Conservation (phyloP, 140 eudicot species). For the Oenanthe javanica region DNA sequence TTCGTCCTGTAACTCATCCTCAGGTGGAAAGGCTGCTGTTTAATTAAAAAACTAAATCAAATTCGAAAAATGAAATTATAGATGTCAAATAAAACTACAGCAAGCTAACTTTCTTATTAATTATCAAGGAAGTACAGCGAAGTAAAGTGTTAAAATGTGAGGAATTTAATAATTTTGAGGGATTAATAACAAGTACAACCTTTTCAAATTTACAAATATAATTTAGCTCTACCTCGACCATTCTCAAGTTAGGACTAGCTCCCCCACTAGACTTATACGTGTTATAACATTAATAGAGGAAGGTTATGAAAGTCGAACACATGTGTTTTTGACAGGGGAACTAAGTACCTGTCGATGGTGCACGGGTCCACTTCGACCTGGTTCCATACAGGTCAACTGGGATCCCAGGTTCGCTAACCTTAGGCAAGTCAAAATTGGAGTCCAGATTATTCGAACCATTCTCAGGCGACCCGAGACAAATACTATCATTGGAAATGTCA, state of each 20-base stretch:
- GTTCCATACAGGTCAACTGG: not conserved
- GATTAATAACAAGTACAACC: not conserved
- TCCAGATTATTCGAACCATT: not conserved
- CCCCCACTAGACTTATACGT: too few species aligned
- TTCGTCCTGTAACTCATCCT: conserved; percentile 27
- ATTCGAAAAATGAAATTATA: not conserved
- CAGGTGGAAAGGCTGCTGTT: conserved; percentile 20
- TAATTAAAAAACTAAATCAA: not conserved
- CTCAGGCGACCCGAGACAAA: not conserved
- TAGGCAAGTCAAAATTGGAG: not conserved
- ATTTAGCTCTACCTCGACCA: not conserved
- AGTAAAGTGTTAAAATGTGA: not conserved
- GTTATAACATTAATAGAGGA: too few species aligned
- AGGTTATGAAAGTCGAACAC: not conserved
- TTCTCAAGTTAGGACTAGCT: too few species aligned
- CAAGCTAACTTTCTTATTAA: not conserved
- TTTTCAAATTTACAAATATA: too few species aligned
- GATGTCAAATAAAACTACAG: too few species aligned
- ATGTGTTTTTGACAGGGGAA: not conserved
- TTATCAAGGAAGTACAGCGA: not conserved
- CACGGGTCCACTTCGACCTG: not conserved
- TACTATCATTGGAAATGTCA: not conserved
- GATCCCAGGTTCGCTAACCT: not conserved
- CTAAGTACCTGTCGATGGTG: not conserved
- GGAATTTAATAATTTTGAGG: too few species aligned